Evolutionary conservation across 2,329 filamentous ascomycete genomes (phyloP).

Genomic region (Chaetomiaceae sp.): DNA sequence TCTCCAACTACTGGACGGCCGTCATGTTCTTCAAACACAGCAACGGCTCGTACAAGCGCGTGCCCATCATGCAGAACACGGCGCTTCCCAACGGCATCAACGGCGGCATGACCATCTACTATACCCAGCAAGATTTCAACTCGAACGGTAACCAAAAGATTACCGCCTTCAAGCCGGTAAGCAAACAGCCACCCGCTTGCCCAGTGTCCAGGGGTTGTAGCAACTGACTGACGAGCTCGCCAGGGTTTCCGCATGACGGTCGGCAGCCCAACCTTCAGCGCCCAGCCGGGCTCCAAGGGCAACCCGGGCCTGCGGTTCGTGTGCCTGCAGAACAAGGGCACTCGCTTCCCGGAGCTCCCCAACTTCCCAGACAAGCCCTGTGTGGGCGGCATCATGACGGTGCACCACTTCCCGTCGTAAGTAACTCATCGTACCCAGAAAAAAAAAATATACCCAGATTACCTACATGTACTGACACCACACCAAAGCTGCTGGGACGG

Average conservation of each 20-base stretch:
- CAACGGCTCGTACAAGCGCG: constrained; percentile 28
- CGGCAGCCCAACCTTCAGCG: constrained; percentile 29
- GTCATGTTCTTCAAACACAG: constrained; percentile 28
- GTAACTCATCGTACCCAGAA: too few relatives aligned
- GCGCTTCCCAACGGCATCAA: constrained; percentile 25
- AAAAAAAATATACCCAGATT: too few relatives aligned
- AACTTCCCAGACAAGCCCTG: constrained; percentile 39
- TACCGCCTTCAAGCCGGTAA: constrained; percentile 27
- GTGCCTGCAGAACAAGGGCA: constrained; percentile 37
- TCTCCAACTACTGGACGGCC: constrained; percentile 31
- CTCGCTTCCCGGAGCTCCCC: constrained; percentile 34
- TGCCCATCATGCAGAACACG: constrained; percentile 26
- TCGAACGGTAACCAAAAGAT: constrained; percentile 25
- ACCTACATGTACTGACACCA: constrained; percentile 28
- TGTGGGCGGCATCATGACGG: constrained; percentile 40
- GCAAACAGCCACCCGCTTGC: too few relatives aligned
- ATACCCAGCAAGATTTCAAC: constrained; percentile 26
- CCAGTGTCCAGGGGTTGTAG: too few relatives aligned
- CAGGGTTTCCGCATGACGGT: constrained; percentile 44
- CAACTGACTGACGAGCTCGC: constrained; percentile 10
- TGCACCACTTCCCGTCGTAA: constrained; percentile 36
- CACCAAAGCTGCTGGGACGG: constrained; percentile 49
- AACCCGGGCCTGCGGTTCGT: constrained; percentile 39
- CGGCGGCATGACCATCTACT: constrained; percentile 28
- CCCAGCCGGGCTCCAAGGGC: constrained; percentile 28